These are phyloP conservation scores for Dendrobium catenatum DNA, from an alignment of 106 monocot species.

Conservation along the genomic window DNA sequence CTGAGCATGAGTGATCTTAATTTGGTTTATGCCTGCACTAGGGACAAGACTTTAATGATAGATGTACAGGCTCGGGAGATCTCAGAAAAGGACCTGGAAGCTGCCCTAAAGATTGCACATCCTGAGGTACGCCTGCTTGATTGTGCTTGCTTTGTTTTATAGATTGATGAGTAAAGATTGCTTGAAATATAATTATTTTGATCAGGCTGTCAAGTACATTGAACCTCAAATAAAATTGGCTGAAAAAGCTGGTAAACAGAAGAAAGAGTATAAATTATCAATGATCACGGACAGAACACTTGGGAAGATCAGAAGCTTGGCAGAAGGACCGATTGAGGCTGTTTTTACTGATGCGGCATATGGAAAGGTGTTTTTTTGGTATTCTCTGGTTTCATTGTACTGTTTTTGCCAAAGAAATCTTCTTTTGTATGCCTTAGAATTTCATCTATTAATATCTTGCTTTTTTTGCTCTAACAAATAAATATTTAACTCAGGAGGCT, in stretches of 20 bases:
- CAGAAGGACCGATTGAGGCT: conserved; percentile 66
- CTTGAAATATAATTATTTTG: conserved; percentile 9
- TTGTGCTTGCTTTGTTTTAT: conserved; percentile 11
- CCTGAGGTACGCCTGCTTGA: conserved; percentile 50
- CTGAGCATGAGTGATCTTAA: conserved; percentile 89
- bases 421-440: background rate
- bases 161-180: background rate
- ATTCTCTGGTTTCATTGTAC: background rate
- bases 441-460: background rate
- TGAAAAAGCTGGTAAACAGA: conserved; percentile 78
- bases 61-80: conserved; percentile 98
- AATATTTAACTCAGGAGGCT: background rate
- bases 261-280: conserved; percentile 82
- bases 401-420: background rate
- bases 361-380: conserved; percentile 68
- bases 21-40: conserved; percentile 93
- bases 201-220: conserved; percentile 90
- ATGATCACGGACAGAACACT: conserved; percentile 62
- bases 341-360: conserved; percentile 86
- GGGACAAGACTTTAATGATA: conserved; percentile 93
- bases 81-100: conserved; percentile 78
- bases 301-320: conserved; percentile 61
- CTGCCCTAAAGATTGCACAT: conserved; percentile 80
- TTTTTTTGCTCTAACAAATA: background rate
- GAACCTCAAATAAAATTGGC: conserved; percentile 90